Percentiles rank a stretch among this genome's conserved stretches.
These are phyloP conservation scores for Neopestalotiopsis sp. DNA, from an alignment of 2,329 filamentous ascomycete species.

Conservation along the genomic window DNA sequence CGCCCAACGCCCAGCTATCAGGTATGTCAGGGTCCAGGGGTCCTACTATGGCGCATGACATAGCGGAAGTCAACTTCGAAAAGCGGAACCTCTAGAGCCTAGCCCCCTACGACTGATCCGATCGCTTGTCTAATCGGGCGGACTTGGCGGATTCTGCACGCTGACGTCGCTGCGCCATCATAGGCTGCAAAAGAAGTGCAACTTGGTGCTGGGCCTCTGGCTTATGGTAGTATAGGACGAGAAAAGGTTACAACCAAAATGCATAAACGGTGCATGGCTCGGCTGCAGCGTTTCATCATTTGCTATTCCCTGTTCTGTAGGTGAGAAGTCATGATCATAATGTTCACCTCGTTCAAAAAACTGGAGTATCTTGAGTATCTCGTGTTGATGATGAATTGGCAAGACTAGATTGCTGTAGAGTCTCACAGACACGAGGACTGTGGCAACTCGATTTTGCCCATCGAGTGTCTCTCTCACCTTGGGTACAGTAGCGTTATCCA, in stretches of 20 bases:
- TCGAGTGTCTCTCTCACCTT: not conserved
- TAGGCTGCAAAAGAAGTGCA: conserved; percentile 21
- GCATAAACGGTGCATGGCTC: conserved; percentile 3
- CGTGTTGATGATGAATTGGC: not conserved
- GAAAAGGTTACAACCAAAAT: not conserved
- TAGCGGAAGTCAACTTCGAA: not conserved
- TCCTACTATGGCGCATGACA: not conserved
- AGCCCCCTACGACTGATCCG: conserved; percentile 10
- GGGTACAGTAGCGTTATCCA: not conserved
- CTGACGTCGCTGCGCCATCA: conserved; percentile 36
- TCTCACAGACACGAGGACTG: not conserved
- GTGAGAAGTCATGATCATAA: not conserved
- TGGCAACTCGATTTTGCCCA: not conserved
- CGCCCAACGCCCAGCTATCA: not conserved
- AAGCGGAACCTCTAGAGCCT: not conserved
- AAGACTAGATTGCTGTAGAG: not conserved
- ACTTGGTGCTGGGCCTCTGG: not conserved
- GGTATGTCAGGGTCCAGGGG: conserved; percentile 25
- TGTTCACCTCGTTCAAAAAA: not conserved
- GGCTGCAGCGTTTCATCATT: conserved; percentile 4
- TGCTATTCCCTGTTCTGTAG: not conserved
- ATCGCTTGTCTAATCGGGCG: not conserved
- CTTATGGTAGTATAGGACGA: not conserved
- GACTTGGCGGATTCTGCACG: conserved; percentile 25
- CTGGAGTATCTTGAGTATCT: not conserved